A percentile compares a stretch with the other conserved stretches of the same genome.
phyloP scores from a whole-genome alignment of 2,329 filamentous ascomycete species.

The Fusarium continuum region DNA sequence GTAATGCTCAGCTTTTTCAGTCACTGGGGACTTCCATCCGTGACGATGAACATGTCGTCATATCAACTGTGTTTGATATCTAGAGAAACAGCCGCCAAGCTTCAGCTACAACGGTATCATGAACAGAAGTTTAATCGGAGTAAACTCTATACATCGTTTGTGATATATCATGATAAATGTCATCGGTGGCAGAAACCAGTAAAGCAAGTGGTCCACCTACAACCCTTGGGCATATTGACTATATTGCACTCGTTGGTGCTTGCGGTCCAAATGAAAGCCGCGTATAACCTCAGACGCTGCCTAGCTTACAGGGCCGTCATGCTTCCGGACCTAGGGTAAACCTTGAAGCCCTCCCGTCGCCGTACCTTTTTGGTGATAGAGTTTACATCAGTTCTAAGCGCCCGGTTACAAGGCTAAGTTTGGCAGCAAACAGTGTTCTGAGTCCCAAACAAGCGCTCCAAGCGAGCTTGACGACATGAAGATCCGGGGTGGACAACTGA shows the following conservation, averaged over 20 bases:
- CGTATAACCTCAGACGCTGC: neutral
- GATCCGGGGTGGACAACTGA: neutral
- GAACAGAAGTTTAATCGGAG: neutral
- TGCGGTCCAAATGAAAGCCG: neutral
- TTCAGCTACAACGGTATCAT: neutral
- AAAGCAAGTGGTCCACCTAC: neutral
- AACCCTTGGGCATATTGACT: neutral
- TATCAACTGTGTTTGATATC: neutral
- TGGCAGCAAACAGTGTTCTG: neutral
- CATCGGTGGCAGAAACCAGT: neutral
- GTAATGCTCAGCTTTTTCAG: neutral
- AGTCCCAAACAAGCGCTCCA: neutral
- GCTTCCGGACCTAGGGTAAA: conserved; percentile 3
- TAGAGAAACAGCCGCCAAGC: neutral
- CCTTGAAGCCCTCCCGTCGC: neutral
- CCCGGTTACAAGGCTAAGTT: neutral
- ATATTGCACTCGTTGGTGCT: neutral
- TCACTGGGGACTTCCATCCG: neutral
- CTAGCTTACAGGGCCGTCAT: neutral
- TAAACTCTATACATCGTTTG: neutral
- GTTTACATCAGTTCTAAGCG: neutral
- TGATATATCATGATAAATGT: neutral
- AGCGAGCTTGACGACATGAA: neutral
- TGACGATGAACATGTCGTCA: conserved; percentile 2
- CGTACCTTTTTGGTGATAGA: neutral